These are phyloP conservation scores for Gardenia jasminoides DNA, from an alignment of 257 asterid species.

Conservation along the genomic window DNA sequence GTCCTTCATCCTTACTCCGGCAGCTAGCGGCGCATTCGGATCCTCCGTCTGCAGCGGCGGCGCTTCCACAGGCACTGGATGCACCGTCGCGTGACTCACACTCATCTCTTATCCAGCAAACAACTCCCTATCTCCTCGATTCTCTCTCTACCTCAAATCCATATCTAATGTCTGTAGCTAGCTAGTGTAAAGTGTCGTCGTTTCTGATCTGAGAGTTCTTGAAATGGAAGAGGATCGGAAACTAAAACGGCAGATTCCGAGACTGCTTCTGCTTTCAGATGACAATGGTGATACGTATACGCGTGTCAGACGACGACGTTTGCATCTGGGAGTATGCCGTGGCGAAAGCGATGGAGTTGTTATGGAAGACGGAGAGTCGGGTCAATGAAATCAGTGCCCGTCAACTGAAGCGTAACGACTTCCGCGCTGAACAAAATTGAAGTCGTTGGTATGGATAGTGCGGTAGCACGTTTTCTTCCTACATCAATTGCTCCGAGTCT, in stretches of 20 bases:
- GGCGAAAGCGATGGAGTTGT: background rate
- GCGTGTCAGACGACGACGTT: conserved; percentile 8
- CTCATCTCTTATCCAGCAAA: conserved; percentile 40
- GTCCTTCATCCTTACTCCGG: conserved; percentile 85
- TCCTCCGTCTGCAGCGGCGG: conserved; percentile 93
- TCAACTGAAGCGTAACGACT: background rate
- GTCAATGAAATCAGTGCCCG: background rate
- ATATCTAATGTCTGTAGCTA: background rate
- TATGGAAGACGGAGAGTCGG: background rate
- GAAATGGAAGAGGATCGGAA: background rate
- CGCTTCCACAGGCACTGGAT: conserved; percentile 93
- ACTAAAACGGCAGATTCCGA: background rate
- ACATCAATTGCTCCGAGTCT: no score
- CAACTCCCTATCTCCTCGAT: background rate
- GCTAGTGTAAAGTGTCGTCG: background rate
- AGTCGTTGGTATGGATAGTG: background rate
- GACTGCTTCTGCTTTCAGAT: background rate
- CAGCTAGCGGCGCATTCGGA: conserved; percentile 47
- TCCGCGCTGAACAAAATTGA: background rate
- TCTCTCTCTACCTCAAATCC: conserved; percentile 11
- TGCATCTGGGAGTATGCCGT: background rate
- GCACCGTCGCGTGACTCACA: conserved; percentile 83
- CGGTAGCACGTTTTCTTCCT: background rate
- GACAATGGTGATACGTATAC: background rate
- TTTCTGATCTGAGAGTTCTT: background rate